Percentiles rank a stretch among this genome's conserved stretches.
Conservation (phyloP, 495 filamentous ascomycete genomes). For the Neurospora sp. region DNA sequence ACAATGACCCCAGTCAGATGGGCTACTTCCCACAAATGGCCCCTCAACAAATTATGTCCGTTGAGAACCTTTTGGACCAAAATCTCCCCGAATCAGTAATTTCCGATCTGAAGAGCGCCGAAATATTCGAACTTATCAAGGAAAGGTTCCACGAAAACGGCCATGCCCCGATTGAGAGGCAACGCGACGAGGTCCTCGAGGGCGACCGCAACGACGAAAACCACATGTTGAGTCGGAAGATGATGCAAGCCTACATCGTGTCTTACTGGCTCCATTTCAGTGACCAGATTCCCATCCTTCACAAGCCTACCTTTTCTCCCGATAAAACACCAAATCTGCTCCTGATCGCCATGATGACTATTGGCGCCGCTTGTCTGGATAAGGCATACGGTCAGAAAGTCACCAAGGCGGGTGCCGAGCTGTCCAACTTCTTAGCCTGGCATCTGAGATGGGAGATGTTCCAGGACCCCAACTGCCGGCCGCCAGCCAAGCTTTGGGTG, state of each 20-base stretch:
- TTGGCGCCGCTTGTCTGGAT: slow-evolving; percentile 84
- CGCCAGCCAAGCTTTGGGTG: slow-evolving; percentile 94
- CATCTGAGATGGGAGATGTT: slow-evolving; percentile 90
- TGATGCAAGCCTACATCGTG: slow-evolving; percentile 91
- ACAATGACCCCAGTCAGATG: slow-evolving; percentile 34
- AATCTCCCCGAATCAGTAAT: slow-evolving; percentile 68
- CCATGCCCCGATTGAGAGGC: slow-evolving; percentile 60
- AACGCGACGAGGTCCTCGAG: slow-evolving; percentile 68
- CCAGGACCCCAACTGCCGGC: slow-evolving; percentile 80
- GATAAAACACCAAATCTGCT: slow-evolving; percentile 78
- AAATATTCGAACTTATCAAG: slow-evolving; percentile 77
- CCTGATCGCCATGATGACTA: slow-evolving; percentile 86
- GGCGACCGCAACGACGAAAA: slow-evolving; percentile 60
- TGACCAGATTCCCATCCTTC: slow-evolving; percentile 86
- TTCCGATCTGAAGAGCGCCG: slow-evolving; percentile 78
- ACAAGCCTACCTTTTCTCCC: slow-evolving; percentile 85
- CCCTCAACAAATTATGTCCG: slow-evolving; percentile 76
- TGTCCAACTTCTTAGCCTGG: slow-evolving; percentile 83
- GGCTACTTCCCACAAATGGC: slow-evolving; percentile 44
- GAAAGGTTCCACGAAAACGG: slow-evolving; percentile 73
- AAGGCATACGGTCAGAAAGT: slow-evolving; percentile 63
- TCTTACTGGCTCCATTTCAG: slow-evolving; percentile 96
- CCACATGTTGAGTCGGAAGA: slow-evolving; percentile 78
- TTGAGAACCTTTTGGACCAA: slow-evolving; percentile 81
- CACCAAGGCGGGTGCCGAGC: slow-evolving; percentile 60